Evolutionary conservation across 106 monocot species (phyloP), one percentile per base, ranked within the genome.

Genomic region (Platanthera zijinensis): DNA sequence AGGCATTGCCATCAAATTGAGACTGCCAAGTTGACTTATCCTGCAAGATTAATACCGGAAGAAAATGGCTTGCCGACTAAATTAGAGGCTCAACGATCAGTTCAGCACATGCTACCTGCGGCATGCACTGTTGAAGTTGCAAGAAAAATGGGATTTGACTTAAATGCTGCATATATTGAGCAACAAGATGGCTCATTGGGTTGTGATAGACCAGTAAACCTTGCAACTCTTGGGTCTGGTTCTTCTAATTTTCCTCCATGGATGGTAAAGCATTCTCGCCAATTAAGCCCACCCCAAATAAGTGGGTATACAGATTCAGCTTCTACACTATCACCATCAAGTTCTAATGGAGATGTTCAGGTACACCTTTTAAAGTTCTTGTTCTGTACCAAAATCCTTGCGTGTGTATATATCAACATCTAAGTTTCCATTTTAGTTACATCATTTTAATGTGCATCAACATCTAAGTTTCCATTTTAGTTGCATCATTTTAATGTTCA

Each of bases 261-360:
- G 79, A 70, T 81, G 82, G 56, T 79, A 68, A 82, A 81, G 47
- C 72, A 79, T 79, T 83, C 83, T 80, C 83, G 69, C 48, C 83
- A 87, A 18, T 75, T 72, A 79, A 89, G 88, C 71, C 91, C 86
- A 81, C 84, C 85, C 57, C 92, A 86, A 82, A 83, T 82, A 32
- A 84, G 89, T 84, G 92, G 80, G 15, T 86, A 84, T 76, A 86
- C 95, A 59, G 88, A 92, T 66, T 86, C 88, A 63, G 80, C 83
- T 51, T 92, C 95, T 62, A 54, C 80, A 51, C 85, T 83, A 52
- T 88, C 95, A 73, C 76, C 81, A 25, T 92, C 81, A 57, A 88
- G 81, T 82, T 84, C 84, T 56, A 88, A 87, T 84, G 90, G 86
- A 54, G 86, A 89, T 83, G 83, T 67, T 84, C 85, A 87, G 88